Percentiles rank a stretch among this genome's conserved stretches.
Evolutionary conservation across 768 basidiomycete species (phyloP).

Genomic region (Lactarius sp.): DNA sequence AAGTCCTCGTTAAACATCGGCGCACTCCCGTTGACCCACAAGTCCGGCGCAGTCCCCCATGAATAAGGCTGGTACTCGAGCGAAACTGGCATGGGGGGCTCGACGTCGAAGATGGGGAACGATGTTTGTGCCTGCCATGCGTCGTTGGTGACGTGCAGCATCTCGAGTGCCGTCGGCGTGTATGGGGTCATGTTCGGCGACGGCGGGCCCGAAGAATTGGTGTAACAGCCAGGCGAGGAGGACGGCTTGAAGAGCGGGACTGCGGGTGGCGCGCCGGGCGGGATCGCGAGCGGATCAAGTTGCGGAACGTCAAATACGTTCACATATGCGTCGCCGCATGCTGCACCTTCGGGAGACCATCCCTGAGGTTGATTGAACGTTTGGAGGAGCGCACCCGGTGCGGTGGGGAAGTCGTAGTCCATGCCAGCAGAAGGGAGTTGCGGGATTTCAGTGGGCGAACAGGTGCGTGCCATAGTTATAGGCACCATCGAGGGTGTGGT

Average conservation of each 20-base stretch:
- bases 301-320: constrained; percentile 15
- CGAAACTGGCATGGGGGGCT: constrained; percentile 24
- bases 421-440: constrained; percentile 37
- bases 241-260: constrained; percentile 17
- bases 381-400: constrained; percentile 13
- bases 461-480: constrained; percentile 56
- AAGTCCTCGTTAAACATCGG: constrained; percentile 58
- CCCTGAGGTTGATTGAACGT: constrained; percentile 19
- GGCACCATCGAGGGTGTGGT: constrained; percentile 51
- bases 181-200: constrained; percentile 21
- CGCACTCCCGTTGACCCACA: constrained; percentile 36
- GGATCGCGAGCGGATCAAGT: constrained; percentile 16
- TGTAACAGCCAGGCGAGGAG: constrained; percentile 6
- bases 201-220: constrained; percentile 22
- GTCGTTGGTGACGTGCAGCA: constrained; percentile 19
- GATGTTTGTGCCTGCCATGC: constrained; percentile 24
- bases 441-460: constrained; percentile 31
- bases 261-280: not conserved
- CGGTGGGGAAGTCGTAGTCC: constrained; percentile 52
- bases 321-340: constrained; percentile 7
- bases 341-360: constrained; percentile 17
- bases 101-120: constrained; percentile 27
- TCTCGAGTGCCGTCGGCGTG: constrained; percentile 23
- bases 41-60: constrained; percentile 30
- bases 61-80: constrained; percentile 32